Conservation (phyloP, 2,329 filamentous ascomycete genomes). For the Diaporthe australafricana region DNA sequence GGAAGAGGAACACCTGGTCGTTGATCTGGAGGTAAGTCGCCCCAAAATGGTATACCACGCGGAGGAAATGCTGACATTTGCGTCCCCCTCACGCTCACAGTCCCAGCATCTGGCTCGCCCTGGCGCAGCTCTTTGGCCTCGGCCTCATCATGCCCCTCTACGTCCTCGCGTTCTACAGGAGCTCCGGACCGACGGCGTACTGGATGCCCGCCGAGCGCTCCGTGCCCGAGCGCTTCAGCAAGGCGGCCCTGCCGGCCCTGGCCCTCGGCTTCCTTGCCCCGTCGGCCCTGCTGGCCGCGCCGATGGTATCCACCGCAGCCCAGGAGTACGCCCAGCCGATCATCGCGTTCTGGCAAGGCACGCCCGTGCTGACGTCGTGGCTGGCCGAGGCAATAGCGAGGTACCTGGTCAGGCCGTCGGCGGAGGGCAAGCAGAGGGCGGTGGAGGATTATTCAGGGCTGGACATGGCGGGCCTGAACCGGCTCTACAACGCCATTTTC, state of each 20-base stretch:
- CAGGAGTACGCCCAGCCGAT: neutral
- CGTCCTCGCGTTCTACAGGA: slow-evolving; percentile 22
- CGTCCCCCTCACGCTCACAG: neutral
- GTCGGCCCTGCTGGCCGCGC: neutral
- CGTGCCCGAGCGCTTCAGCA: slow-evolving; percentile 19
- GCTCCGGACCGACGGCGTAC: slow-evolving; percentile 14
- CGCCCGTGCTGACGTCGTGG: slow-evolving; percentile 12
- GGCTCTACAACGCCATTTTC: neutral
- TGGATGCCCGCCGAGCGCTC: slow-evolving; percentile 29
- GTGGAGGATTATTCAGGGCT: slow-evolving; percentile 19
- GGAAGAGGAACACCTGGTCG: slow-evolving; percentile 24
- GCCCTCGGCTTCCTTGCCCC: slow-evolving; percentile 15
- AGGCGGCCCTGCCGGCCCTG: slow-evolving; percentile 5
- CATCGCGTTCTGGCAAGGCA: slow-evolving; percentile 20
- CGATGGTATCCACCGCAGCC: neutral
- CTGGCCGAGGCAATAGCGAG: slow-evolving; percentile 1
- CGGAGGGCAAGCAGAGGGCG: neutral
- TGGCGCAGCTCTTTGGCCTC: slow-evolving; percentile 25
- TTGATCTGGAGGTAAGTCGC: slow-evolving; percentile 20
- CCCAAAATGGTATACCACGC: neutral
- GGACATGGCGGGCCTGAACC: neutral
- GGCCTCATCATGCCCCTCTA: slow-evolving; percentile 26
- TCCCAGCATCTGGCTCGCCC: slow-evolving; percentile 17
- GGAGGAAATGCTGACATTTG: neutral
- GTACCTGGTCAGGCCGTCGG: neutral